Conservation (phyloP, 768 basidiomycete genomes). For the Trametes elegans region DNA sequence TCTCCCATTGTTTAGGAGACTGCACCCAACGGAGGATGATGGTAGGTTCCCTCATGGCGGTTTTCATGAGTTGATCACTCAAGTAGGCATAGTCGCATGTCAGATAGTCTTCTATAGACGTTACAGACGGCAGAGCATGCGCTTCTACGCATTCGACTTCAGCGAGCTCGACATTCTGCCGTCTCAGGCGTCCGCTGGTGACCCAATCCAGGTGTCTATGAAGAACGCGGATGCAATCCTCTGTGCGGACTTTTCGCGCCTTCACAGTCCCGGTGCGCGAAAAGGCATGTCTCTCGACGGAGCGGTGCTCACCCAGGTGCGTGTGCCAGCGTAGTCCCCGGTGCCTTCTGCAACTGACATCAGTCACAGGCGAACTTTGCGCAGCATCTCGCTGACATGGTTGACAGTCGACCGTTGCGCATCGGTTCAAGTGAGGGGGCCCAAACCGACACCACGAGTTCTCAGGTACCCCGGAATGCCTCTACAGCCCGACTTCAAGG, state of each 20-base stretch:
- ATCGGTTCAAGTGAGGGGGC: too few relatives aligned
- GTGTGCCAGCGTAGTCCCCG: neutral
- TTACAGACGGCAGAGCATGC: constrained; percentile 51
- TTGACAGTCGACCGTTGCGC: neutral
- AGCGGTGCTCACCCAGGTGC: constrained; percentile 13
- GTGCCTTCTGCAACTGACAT: neutral
- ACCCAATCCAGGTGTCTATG: neutral
- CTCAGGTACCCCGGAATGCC: too few relatives aligned
- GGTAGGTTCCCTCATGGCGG: too few relatives aligned
- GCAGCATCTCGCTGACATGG: constrained; percentile 6
- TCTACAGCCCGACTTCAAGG: too few relatives aligned
- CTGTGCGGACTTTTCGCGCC: neutral
- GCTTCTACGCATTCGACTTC: constrained; percentile 59
- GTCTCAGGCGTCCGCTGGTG: constrained; percentile 8
- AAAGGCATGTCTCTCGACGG: neutral
- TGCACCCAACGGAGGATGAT: too few relatives aligned
- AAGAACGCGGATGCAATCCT: neutral
- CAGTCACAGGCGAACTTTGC: constrained; percentile 15
- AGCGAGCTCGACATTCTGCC: constrained; percentile 27
- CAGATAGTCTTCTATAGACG: constrained; percentile 40
- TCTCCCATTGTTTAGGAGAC: neutral
- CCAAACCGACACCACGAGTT: too few relatives aligned
- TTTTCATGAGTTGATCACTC: neutral
- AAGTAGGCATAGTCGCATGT: neutral
- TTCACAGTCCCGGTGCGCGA: neutral